These are phyloP conservation scores for Withania somnifera DNA, from an alignment of 305 asterid genomes.

Conservation along the genomic window DNA sequence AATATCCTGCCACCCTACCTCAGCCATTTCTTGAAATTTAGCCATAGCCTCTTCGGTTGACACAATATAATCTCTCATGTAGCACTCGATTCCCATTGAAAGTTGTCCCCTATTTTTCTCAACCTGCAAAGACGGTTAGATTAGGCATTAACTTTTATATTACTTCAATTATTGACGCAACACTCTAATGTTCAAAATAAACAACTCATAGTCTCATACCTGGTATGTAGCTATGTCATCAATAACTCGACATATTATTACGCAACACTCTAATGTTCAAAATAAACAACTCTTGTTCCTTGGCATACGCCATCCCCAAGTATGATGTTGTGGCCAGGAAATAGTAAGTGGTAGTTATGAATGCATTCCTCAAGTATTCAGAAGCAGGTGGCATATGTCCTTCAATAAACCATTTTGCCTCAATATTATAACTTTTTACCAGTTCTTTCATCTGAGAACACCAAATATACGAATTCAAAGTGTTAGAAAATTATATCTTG, in stretches of 20 bases:
- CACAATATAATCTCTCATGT: conserved; percentile 8
- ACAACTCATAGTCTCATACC: background rate
- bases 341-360: conserved; percentile 8
- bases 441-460: conserved; percentile 4
- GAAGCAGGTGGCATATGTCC: conserved; percentile 30
- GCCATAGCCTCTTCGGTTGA: conserved; percentile 4
- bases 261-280: too few species aligned
- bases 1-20: conserved; percentile 14
- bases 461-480: background rate
- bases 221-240: conserved; percentile 39
- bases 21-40: conserved; percentile 3
- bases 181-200: too few species aligned
- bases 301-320: conserved; percentile 22
- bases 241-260: conserved; percentile 19
- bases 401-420: conserved; percentile 8
- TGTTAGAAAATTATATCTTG: too few species aligned
- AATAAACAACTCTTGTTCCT: background rate
- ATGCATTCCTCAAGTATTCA: conserved; percentile 32
- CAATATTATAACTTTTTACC: background rate
- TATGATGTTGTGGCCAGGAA: conserved; percentile 23
- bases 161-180: too few species aligned
- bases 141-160: too few species aligned
- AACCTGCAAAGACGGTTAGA: background rate
- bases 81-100: conserved; percentile 5
- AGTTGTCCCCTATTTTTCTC: conserved; percentile 14